phyloP scores from a whole-genome alignment of 305 asterid genomes.

The Fraxinus sp. region DNA sequence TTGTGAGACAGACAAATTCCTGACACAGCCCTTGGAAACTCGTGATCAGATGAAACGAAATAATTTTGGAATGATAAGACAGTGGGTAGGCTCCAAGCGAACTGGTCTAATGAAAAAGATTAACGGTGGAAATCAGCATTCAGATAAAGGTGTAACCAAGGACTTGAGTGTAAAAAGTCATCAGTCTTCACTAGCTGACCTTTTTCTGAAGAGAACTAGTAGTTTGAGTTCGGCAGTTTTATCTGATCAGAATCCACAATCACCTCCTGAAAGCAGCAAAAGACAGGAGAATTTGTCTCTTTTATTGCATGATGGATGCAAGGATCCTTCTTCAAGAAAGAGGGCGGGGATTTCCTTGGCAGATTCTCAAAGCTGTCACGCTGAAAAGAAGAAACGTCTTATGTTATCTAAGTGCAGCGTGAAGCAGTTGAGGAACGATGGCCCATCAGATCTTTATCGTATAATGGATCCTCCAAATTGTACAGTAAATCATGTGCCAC shows the following conservation, averaged over 20 bases:
- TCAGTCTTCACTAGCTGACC: constrained; percentile 28
- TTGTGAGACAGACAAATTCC: constrained; percentile 33
- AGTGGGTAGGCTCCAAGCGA: constrained; percentile 63
- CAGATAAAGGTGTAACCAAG: constrained; percentile 23
- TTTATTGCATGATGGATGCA: constrained; percentile 29
- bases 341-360: constrained; percentile 32
- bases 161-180: constrained; percentile 31
- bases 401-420: constrained; percentile 33
- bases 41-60: constrained; percentile 35
- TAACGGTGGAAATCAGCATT: constrained; percentile 34
- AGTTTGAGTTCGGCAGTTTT: constrained; percentile 28
- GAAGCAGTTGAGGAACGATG: constrained; percentile 37
- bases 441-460: constrained; percentile 22
- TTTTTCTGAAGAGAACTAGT: constrained; percentile 34
- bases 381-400: constrained; percentile 30
- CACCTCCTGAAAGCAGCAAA: constrained; percentile 37
- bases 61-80: constrained; percentile 49
- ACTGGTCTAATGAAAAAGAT: constrained; percentile 46
- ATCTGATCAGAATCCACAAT: constrained; percentile 34
- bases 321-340: constrained; percentile 38
- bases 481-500: constrained; percentile 29
- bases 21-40: constrained; percentile 26
- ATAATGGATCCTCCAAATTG: constrained; percentile 24
- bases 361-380: constrained; percentile 24
- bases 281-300: constrained; percentile 31